Conservation (phyloP, 2,329 filamentous ascomycete genomes). For the Fusarium nematophilum region DNA sequence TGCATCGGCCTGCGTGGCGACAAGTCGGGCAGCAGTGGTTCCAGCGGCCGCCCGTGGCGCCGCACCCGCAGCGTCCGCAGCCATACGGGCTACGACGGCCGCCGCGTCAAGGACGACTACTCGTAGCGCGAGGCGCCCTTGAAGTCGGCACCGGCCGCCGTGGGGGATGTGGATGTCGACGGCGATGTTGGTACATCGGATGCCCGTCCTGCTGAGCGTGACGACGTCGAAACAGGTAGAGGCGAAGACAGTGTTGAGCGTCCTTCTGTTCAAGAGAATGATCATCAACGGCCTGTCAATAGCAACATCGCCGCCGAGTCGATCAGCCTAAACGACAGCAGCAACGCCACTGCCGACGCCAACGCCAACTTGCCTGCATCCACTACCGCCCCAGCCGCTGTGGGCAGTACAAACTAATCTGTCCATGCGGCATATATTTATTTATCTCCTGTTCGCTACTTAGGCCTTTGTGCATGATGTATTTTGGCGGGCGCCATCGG, state of each 20-base stretch:
- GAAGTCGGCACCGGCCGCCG: not conserved
- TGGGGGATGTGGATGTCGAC: no score
- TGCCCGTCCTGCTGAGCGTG: no score
- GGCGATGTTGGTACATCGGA: not conserved
- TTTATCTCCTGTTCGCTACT: not conserved
- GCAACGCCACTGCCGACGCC: no score
- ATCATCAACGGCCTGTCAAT: not conserved
- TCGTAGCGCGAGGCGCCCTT: constrained; percentile 52
- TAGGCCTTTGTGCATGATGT: constrained; percentile 17
- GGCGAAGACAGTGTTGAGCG: not conserved
- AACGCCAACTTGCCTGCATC: not conserved
- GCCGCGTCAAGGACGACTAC: constrained; percentile 78
- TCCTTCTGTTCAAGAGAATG: not conserved
- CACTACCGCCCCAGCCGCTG: not conserved
- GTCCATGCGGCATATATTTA: constrained; percentile 14
- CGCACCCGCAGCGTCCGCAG: constrained; percentile 51
- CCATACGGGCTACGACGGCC: constrained; percentile 56
- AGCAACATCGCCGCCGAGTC: not conserved
- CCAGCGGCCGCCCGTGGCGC: constrained; percentile 49
- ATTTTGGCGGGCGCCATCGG: not conserved
- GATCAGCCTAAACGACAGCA: not conserved
- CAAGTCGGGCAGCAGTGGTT: constrained; percentile 48
- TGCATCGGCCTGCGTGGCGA: constrained; percentile 68
- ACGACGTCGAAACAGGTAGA: not conserved
- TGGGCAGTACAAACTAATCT: constrained; percentile 11